Evolutionary conservation across 1,139 yeast species (phyloP).

Genomic region (Candida sanyaensis): DNA sequence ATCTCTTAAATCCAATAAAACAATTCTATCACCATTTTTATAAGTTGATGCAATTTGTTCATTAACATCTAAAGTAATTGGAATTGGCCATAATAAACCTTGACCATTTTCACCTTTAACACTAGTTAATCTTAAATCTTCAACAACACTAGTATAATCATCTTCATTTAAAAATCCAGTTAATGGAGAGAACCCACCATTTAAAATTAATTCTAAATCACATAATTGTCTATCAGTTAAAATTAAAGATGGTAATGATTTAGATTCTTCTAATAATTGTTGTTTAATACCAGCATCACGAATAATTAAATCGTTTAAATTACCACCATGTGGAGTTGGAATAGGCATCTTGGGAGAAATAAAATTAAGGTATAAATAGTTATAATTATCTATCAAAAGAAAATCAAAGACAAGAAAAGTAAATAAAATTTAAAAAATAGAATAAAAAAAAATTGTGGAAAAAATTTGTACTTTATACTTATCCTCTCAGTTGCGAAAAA

Average conservation of each 20-base stretch:
- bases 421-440: conserved; percentile 1
- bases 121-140: conserved; percentile 68
- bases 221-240: conserved; percentile 90
- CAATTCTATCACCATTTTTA: conserved; percentile 61
- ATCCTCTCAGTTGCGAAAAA: conserved; percentile 1
- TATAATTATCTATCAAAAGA: background rate
- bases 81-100: conserved; percentile 90
- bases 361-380: too few relatives aligned
- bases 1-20: conserved; percentile 81
- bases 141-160: conserved; percentile 81
- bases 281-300: conserved; percentile 71
- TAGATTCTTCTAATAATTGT: conserved; percentile 56
- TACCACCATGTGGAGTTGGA: conserved; percentile 92
- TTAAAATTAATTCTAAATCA: conserved; percentile 86
- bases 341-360: conserved; percentile 41
- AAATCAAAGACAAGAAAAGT: background rate
- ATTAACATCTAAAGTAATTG: conserved; percentile 83
- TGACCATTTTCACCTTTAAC: conserved; percentile 36
- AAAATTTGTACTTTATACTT: background rate
- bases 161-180: conserved; percentile 80
- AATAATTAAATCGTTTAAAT: conserved; percentile 77
- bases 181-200: conserved; percentile 94
- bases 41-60: conserved; percentile 46
- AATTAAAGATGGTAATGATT: conserved; percentile 48
- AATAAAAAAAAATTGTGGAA: background rate